A percentile compares a stretch with the other conserved stretches of the same genome.
These are phyloP conservation scores for Porodaedalea pini DNA, from an alignment of 1,284 basidiomycete species.

Conservation along the genomic window DNA sequence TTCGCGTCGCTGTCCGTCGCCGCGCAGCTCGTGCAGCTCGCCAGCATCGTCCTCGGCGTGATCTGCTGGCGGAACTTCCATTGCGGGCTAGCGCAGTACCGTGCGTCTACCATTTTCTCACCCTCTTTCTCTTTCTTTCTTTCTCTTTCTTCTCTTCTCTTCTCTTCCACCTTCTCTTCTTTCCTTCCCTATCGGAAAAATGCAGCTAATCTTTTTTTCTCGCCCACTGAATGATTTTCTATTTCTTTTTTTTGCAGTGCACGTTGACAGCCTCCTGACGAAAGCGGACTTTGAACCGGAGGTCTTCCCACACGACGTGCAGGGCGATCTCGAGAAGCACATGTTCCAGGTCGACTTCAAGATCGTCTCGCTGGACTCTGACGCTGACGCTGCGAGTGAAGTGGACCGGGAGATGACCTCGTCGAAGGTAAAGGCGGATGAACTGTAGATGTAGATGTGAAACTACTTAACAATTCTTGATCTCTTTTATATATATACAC, in stretches of 20 bases:
- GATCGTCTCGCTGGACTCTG: not conserved
- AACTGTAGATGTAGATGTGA: too few species aligned
- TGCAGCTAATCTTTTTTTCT: not conserved
- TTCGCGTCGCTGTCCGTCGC: slow-evolving; percentile 15
- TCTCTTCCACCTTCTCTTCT: not conserved
- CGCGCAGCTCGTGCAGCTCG: slow-evolving; percentile 13
- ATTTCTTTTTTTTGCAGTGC: slow-evolving; percentile 1
- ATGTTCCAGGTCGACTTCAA: slow-evolving; percentile 13
- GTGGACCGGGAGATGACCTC: not conserved
- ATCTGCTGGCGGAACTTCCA: slow-evolving; percentile 17
- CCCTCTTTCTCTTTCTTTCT: not conserved
- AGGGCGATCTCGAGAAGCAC: slow-evolving; percentile 11
- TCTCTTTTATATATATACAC: too few species aligned
- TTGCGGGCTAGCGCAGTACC: slow-evolving; percentile 13
- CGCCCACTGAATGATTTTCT: too few species aligned
- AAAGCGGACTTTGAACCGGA: slow-evolving; percentile 18
- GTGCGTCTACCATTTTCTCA: slow-evolving; percentile 9
- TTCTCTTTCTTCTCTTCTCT: not conserved
- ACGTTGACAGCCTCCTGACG: slow-evolving; percentile 10
- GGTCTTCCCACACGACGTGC: slow-evolving; percentile 11
- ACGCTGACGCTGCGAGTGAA: not conserved
- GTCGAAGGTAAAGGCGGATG: not conserved
- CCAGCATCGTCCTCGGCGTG: slow-evolving; percentile 15
- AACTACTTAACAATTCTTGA: too few species aligned
- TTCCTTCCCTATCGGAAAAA: not conserved